Conservation (phyloP, 148 eudicot species). For the Nepenthes gracilis region DNA sequence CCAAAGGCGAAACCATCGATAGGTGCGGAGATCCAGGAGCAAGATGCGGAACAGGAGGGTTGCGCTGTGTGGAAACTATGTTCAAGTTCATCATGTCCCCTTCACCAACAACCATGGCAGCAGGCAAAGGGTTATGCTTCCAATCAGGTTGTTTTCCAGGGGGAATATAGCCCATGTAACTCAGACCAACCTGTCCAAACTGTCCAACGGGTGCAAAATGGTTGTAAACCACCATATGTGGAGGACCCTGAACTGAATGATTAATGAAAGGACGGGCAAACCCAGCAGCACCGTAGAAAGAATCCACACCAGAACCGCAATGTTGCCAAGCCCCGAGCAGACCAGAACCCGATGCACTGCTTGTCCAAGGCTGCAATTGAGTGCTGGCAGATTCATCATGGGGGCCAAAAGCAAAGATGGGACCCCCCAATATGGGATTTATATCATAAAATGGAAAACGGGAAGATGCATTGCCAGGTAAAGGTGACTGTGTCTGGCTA, state of each 20-base stretch:
- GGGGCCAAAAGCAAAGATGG: constrained; percentile 71
- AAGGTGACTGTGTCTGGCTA: constrained; percentile 65
- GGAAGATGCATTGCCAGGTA: constrained; percentile 61
- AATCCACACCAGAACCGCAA: constrained; percentile 64
- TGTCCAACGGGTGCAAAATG: constrained; percentile 96
- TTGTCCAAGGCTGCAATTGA: constrained; percentile 60
- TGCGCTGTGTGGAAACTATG: constrained; percentile 45
- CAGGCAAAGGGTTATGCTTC: constrained; percentile 58
- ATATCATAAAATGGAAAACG: constrained; percentile 89
- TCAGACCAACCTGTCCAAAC: constrained; percentile 90
- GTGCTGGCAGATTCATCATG: constrained; percentile 56
- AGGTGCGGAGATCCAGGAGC: constrained; percentile 72
- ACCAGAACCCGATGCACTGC: constrained; percentile 40
- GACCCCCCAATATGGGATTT: constrained; percentile 84
- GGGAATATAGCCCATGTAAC: constrained; percentile 93
- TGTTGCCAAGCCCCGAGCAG: constrained; percentile 79
- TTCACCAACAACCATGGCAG: constrained; percentile 37
- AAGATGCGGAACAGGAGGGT: constrained; percentile 51
- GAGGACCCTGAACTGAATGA: constrained; percentile 80
- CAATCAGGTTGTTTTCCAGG: constrained; percentile 94
- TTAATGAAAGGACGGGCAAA: constrained; percentile 75
- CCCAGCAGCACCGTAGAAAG: constrained; percentile 84
- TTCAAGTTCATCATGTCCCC: constrained; percentile 46
- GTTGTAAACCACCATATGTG: constrained; percentile 94
- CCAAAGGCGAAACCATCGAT: constrained; percentile 70